Conservation (phyloP, 2,329 filamentous ascomycete species). For the Pseudogymnoascus sp. region DNA sequence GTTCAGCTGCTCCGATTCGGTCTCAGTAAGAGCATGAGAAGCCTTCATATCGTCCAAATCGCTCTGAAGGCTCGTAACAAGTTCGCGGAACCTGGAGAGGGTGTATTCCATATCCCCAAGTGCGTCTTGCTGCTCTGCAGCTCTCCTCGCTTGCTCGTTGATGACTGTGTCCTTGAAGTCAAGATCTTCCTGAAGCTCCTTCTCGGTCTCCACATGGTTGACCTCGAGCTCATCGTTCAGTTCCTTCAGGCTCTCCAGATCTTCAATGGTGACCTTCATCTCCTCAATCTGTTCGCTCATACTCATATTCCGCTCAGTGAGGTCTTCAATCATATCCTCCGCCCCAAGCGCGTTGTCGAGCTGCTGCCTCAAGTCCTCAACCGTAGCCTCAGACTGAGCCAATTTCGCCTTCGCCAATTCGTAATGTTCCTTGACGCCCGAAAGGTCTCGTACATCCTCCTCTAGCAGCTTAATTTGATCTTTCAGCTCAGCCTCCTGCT, state of each 20-base stretch:
- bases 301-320: constrained; percentile 78
- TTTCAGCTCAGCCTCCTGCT: constrained; percentile 71
- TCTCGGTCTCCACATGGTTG: constrained; percentile 87
- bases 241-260: constrained; percentile 82
- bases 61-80: constrained; percentile 75
- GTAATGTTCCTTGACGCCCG: constrained; percentile 58
- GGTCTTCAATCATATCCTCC: constrained; percentile 88
- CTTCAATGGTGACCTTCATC: constrained; percentile 71
- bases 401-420: constrained; percentile 65
- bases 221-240: constrained; percentile 90
- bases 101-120: constrained; percentile 88
- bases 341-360: constrained; percentile 80
- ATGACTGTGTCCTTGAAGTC: constrained; percentile 81
- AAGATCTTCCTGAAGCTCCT: constrained; percentile 87
- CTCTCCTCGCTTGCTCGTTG: constrained; percentile 66
- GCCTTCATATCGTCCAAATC: constrained; percentile 89
- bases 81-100: constrained; percentile 75
- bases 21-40: constrained; percentile 85
- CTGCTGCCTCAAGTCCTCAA: constrained; percentile 83
- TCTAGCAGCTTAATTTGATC: constrained; percentile 67
- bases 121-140: constrained; percentile 66
- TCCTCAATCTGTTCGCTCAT: constrained; percentile 78
- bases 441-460: constrained; percentile 61
- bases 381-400: constrained; percentile 59
- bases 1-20: constrained; percentile 83